phyloP scores from a whole-genome alignment of 1,139 yeast genomes.

The Debaryomycetaceae sp. region DNA sequence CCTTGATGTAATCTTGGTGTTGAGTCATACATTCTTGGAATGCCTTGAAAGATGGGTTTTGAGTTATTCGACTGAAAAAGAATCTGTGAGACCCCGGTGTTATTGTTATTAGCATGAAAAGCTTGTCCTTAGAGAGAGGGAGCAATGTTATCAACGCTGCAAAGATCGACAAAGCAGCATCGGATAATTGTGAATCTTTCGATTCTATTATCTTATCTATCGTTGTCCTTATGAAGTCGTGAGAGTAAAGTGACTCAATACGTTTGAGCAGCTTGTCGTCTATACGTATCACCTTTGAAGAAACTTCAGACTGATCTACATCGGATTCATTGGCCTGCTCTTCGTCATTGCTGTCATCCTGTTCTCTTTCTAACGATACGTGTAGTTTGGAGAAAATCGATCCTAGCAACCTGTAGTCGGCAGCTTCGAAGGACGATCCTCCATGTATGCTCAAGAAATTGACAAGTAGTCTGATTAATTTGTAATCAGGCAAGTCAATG shows the following conservation, averaged over 20 bases:
- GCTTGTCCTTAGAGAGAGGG: constrained; percentile 27
- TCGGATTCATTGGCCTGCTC: constrained; percentile 1
- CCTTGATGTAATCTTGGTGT: constrained; percentile 19
- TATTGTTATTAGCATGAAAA: constrained; percentile 37
- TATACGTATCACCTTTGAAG: constrained; percentile 5
- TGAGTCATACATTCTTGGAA: constrained; percentile 7
- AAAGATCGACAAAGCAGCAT: constrained; percentile 17
- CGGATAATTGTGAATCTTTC: constrained; percentile 6
- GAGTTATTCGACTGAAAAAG: constrained; percentile 21
- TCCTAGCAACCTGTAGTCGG: constrained; percentile 21
- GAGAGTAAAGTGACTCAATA: constrained; percentile 19
- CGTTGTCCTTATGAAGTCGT: constrained; percentile 21
- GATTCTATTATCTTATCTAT: constrained; percentile 15
- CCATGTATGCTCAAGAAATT: constrained; percentile 20
- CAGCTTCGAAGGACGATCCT: constrained; percentile 8
- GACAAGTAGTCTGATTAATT: constrained; percentile 15
- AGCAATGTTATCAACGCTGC: constrained; percentile 27
- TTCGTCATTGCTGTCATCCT: constrained; percentile 8
- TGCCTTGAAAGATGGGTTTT: constrained; percentile 15
- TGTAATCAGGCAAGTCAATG: constrained; percentile 1
- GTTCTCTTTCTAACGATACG: constrained; percentile 13
- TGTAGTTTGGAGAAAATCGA: constrained; percentile 20
- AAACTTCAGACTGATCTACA: not conserved
- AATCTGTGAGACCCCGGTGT: constrained; percentile 30
- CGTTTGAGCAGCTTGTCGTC: constrained; percentile 4